Evolutionary conservation across 2,329 filamentous ascomycete genomes (phyloP).

Genomic region (Verticillium zaregamsianum): DNA sequence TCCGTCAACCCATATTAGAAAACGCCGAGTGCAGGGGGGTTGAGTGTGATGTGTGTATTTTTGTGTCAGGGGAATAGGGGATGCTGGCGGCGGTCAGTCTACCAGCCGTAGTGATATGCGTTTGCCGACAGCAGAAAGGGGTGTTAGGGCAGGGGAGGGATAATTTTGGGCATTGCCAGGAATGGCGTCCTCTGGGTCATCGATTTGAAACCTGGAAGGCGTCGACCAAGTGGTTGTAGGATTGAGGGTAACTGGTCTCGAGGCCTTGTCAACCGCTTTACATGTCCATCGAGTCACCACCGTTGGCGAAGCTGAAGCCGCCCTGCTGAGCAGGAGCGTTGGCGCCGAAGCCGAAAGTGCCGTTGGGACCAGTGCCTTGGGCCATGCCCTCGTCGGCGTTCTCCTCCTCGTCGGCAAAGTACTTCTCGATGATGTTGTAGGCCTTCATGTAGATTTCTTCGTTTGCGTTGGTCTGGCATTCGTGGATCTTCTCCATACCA

Average conservation of each 20-base stretch:
- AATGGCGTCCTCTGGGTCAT: neutral
- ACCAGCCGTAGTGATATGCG: slow-evolving; percentile 4
- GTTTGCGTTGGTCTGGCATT: slow-evolving; percentile 99
- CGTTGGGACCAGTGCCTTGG: slow-evolving; percentile 63
- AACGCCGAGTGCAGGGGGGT: slow-evolving; percentile 16
- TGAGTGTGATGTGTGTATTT: slow-evolving; percentile 6
- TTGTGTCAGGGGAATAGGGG: slow-evolving; percentile 12
- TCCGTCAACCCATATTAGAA: slow-evolving; percentile 33
- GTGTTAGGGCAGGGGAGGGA: slow-evolving; percentile 4
- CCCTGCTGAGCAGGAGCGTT: slow-evolving; percentile 55
- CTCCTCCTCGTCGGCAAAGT: slow-evolving; percentile 98
- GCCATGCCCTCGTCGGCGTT: slow-evolving; percentile 79
- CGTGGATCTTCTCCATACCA: slow-evolving; percentile 99
- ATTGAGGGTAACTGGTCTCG: neutral
- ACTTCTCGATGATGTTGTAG: slow-evolving; percentile 99
- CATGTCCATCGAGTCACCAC: slow-evolving; percentile 63
- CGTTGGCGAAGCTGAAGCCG: slow-evolving; percentile 90
- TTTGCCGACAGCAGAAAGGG: slow-evolving; percentile 5
- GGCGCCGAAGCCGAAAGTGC: slow-evolving; percentile 75
- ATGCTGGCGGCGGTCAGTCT: slow-evolving; percentile 10
- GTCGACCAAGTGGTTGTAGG: no score
- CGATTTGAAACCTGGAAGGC: neutral
- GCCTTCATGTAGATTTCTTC: slow-evolving; percentile 99
- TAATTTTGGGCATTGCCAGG: slow-evolving; percentile 5
- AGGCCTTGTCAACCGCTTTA: slow-evolving; percentile 27